These are phyloP conservation scores for Blastocladiella emersonii DNA, from an alignment of 371 early-diverging fungal genomes.

Conservation along the genomic window DNA sequence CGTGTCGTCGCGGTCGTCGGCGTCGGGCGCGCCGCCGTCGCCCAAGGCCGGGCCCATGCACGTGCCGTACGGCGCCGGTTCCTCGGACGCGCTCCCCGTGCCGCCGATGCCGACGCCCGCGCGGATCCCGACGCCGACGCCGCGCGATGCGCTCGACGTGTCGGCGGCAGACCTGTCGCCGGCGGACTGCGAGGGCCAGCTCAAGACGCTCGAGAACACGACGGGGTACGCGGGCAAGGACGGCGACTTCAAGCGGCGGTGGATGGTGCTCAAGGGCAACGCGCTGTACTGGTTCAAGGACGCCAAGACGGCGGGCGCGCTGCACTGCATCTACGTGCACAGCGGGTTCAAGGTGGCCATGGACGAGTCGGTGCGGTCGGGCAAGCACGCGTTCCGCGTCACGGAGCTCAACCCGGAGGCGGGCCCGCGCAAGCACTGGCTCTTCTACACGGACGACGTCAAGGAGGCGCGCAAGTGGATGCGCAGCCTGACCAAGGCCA, in stretches of 20 bases:
- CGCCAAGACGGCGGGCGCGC: background rate
- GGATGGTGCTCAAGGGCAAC: constrained; percentile 13
- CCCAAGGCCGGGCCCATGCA: background rate
- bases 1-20: background rate
- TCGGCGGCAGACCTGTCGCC: background rate
- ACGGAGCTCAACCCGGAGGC: constrained; percentile 1
- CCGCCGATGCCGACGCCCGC: background rate
- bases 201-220: constrained; percentile 2
- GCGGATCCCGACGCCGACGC: background rate
- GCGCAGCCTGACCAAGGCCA: constrained; percentile 46
- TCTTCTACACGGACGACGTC: constrained; percentile 40
- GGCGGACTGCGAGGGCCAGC: background rate
- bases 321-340: background rate
- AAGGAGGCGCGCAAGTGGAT: constrained; percentile 36
- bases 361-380: background rate
- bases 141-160: background rate
- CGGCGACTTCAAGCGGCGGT: constrained; percentile 16
- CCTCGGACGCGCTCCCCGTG: background rate
- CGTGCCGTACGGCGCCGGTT: background rate
- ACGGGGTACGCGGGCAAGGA: background rate
- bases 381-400: background rate
- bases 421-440: constrained; percentile 6
- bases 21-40: background rate
- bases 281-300: constrained; percentile 12
- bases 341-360: background rate